Percentiles rank a stretch among this genome's conserved stretches.
phyloP scores from a whole-genome alignment of 345 rosid genomes.

The Ailanthus altissimus region DNA sequence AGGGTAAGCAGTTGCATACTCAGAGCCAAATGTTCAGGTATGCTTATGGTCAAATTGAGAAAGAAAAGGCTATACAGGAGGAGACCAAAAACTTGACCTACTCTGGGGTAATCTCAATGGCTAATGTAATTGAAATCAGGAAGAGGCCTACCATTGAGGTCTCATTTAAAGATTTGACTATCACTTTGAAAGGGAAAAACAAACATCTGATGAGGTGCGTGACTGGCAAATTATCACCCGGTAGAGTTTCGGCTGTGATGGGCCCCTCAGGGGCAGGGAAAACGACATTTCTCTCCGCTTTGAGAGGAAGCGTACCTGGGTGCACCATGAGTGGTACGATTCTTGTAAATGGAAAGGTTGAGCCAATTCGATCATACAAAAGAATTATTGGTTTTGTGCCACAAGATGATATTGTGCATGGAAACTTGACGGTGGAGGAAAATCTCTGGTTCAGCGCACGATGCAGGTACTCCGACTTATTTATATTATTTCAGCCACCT shows the following conservation, averaged over 20 bases:
- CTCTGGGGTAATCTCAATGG: constrained; percentile 89
- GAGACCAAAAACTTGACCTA: constrained; percentile 82
- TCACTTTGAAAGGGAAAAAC: constrained; percentile 77
- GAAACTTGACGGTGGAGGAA: constrained; percentile 95
- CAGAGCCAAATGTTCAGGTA: constrained; percentile 97
- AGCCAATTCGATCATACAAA: constrained; percentile 81
- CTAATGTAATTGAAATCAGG: constrained; percentile 62
- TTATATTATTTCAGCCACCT: not conserved
- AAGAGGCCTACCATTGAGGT: constrained; percentile 85
- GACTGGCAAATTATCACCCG: constrained; percentile 86
- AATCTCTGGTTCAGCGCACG: constrained; percentile 99
- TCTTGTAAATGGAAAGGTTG: constrained; percentile 83
- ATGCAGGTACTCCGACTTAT: constrained; percentile 66
- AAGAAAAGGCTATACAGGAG: constrained; percentile 89
- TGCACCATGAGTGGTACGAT: constrained; percentile 71
- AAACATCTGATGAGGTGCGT: constrained; percentile 84
- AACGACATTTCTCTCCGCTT: constrained; percentile 92
- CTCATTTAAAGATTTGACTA: constrained; percentile 75
- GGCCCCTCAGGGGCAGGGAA: constrained; percentile 99
- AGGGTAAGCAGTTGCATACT: constrained; percentile 77
- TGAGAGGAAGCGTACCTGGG: constrained; percentile 85
- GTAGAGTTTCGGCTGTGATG: constrained; percentile 95
- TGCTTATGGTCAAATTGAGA: constrained; percentile 90
- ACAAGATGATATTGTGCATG: constrained; percentile 98
- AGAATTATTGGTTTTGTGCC: constrained; percentile 95